A percentile compares a stretch with the other conserved stretches of the same genome.
Evolutionary conservation across 176 grass and related monocot genomes (phyloP).

Genomic region (Musa troglodytarum): DNA sequence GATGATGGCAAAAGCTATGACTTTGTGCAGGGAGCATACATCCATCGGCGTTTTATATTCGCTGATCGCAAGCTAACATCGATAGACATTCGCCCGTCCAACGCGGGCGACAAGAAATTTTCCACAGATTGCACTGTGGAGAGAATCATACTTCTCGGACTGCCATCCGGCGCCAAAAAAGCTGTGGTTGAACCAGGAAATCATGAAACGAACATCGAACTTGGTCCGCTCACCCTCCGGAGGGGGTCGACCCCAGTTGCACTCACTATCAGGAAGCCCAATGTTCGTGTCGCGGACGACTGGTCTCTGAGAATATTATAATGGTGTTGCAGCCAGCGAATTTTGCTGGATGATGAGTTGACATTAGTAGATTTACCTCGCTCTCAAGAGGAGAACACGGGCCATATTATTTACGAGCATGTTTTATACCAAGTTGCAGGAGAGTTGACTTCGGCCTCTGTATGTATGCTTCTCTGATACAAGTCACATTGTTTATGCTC

Average conservation of each 20-base stretch:
- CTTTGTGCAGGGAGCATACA: conserved; percentile 73
- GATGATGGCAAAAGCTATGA: conserved; percentile 92
- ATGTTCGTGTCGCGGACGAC: conserved; percentile 57
- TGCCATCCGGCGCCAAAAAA: conserved; percentile 57
- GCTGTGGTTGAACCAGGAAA: conserved; percentile 73
- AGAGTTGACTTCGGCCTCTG: not conserved
- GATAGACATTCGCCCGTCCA: conserved; percentile 32
- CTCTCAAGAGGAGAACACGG: not conserved
- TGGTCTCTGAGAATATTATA: conserved; percentile 39
- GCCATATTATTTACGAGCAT: not conserved
- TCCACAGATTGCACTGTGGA: conserved; percentile 58
- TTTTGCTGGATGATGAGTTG: conserved; percentile 1
- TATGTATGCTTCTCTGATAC: not conserved
- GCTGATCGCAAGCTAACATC: conserved; percentile 67
- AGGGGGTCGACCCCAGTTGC: conserved; percentile 43
- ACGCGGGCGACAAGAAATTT: conserved; percentile 47
- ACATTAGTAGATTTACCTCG: not conserved
- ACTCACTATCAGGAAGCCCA: conserved; percentile 62
- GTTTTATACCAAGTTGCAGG: not conserved
- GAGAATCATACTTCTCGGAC: conserved; percentile 71
- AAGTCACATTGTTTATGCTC: not conserved
- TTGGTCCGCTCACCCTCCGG: conserved; percentile 60
- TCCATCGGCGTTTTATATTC: conserved; percentile 76
- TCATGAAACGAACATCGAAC: conserved; percentile 46
- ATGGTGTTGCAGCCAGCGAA: not conserved